These are phyloP conservation scores for Tylopilus vinaceipallidus DNA, from an alignment of 768 basidiomycete species.

Conservation along the genomic window DNA sequence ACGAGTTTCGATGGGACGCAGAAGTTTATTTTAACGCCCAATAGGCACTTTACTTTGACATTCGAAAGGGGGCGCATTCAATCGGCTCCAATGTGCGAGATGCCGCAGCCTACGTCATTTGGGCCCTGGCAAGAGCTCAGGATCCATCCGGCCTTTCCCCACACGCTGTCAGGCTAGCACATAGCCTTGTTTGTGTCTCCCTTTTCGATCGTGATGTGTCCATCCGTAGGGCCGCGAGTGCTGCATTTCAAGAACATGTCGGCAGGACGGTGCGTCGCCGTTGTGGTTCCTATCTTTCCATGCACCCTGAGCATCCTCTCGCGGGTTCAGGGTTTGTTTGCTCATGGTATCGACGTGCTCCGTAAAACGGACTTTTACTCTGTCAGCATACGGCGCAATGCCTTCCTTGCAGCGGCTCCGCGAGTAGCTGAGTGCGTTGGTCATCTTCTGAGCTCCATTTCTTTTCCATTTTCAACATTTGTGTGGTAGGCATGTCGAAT, in stretches of 20 bases:
- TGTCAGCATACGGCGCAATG: constrained; percentile 79
- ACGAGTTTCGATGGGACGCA: constrained; percentile 4
- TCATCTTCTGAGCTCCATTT: constrained; percentile 2
- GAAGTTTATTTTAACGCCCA: constrained; percentile 11
- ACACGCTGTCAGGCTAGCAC: constrained; percentile 65
- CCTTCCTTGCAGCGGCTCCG: constrained; percentile 82
- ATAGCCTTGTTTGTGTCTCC: constrained; percentile 71
- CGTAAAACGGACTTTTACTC: constrained; percentile 94
- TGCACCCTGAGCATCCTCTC: constrained; percentile 16
- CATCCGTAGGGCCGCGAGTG: constrained; percentile 93
- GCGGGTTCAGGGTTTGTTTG: constrained; percentile 70
- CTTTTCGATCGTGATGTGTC: constrained; percentile 93
- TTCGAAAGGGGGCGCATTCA: constrained; percentile 88
- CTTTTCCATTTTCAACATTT: constrained; percentile 8
- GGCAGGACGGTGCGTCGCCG: constrained; percentile 74
- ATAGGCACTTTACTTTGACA: constrained; percentile 89
- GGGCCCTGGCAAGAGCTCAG: constrained; percentile 88
- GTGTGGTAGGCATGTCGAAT: constrained; percentile 66
- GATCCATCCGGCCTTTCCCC: constrained; percentile 55
- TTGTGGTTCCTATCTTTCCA: constrained; percentile 1
- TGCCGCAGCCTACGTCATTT: constrained; percentile 89
- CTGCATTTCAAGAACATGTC: constrained; percentile 96
- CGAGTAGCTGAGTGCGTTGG: constrained; percentile 81
- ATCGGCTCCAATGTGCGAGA: constrained; percentile 95
- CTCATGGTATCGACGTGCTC: constrained; percentile 92